Base-by-base conservation (phyloP, 306 rosid genomes). In the Cucurbita argyrosperma region DNA sequence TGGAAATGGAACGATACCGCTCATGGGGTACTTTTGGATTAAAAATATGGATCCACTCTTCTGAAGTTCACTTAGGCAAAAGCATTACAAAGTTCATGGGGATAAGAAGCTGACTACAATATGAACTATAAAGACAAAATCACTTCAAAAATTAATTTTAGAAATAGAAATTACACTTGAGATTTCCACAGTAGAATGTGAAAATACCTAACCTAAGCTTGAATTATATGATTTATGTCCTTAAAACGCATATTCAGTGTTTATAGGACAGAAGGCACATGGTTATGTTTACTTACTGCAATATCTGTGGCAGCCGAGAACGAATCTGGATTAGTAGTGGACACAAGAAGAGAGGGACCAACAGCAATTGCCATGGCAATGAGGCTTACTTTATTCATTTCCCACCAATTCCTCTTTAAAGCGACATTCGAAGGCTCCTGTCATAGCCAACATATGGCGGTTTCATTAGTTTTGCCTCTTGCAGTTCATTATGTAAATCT, bases 281-380 rank as follows among this genome's bases (percentile, higher is more conserved):
- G 37, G 21, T 46, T 69, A 13, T 46, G 53, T 69, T 45, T 49
- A 49, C 74, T 69, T 84, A 90, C 92, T 43, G 90, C 89, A 74
- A 90, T 71, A 77, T 88, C 92, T 45, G 88, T 86, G 77, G 92
- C 92, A 46, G 94, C 76, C 52, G 90, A 86, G 72, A 86, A 90
- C 69, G 87, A 83, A 69, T 85, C 90, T 7, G 93, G 93, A 79
- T 85, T 67, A 35, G 81, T 69, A 62, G 83, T 78, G 15, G 90
- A 86, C 78, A 88, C 85, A 23, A 85, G 62, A 40, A 88, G 81
- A 76, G 92, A 78, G 45, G 91, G 94, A 59, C 76, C 87, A 81
- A 88, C 91, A 65, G 38, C 88, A 75, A 88, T 60, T 76, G 84
- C 77, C 82, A 87, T 77, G 35, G 92, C 88, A 16, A 79, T 77